Base-by-base conservation (phyloP, 305 asterid genomes). In the Fraxinus paxiana region DNA sequence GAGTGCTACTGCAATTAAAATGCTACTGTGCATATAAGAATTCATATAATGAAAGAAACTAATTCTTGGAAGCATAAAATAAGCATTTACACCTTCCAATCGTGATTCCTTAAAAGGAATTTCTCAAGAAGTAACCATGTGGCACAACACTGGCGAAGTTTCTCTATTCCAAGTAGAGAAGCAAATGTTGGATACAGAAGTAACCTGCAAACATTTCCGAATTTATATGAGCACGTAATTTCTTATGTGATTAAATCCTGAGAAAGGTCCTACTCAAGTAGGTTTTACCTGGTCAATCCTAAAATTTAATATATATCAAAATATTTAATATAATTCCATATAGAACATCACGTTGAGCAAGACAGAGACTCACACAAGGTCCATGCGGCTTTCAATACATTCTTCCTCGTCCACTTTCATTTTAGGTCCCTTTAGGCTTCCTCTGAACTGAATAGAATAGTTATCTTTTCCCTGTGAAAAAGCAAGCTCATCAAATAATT, bases 101-200 rank as follows among this genome's bases (percentile, higher is more conserved):
- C 91, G 86, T 94, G 91, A 81, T 18, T 89, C 74, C 96, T 90
- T 79, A 94, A 90, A 85, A 96, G 98, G 88, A 89, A 90, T 85
- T 96, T 97, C 91, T 96, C 99, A 75, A 93, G 95, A 84, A 92
- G 92, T 90, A 96, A 87, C 99, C 99, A 96, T 41, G 97, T 90
- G 37, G 96, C 86, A 92, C 98, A 96, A 85, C 96, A 89, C 82
- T 90, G 97, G 83, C 98, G 99, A 79, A 96, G 98, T 89, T 90
- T 94, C 93, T 96, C 97, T 86, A 94, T 93, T 80, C 99, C 99
- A 86, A 96, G 97, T 77, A 96, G 88, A 80, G 94, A 92, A 81
- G 98, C 99, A 84, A 96, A 91, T 77, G 90, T 88, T 85, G 99
- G 97, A 87, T 96, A 96, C 86, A 96, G 85, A 81, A 91, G 83